Evolutionary conservation across 1,284 basidiomycete genomes (phyloP), one percentile per base, ranked within the genome.

Genomic region (Heterobasidion irregulare): DNA sequence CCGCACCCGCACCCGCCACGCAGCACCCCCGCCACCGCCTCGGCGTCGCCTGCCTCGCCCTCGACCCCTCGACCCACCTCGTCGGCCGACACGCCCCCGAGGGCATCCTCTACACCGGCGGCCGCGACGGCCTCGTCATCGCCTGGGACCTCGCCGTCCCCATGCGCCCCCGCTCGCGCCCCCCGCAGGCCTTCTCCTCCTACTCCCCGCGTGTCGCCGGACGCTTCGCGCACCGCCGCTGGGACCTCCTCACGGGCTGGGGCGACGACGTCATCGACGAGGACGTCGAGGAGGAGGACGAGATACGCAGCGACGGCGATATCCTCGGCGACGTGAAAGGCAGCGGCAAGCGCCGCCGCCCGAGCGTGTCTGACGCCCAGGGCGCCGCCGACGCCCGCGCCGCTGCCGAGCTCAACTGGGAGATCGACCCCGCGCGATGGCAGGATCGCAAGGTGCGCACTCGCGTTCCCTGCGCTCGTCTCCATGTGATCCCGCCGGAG

Each of bases 101-200:
- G 60, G 96, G 97, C 1, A 96, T 99, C 51, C 74, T 99, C 8
- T 98, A 98, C 68, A 89, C 93, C 1, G 95, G 89, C 33, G 95
- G 94, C 9, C 76, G 94, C 53, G 96, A 99, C 72, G 96, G 97
- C 0, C 78, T 96, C 38, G 78, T 98, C 41, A 88, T 93, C 47
- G 83, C 88, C 2, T 98, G 95, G 94, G 94, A 99, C 66, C 76
- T 98, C 12, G 83, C 79, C 7, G 72, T 97, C 10, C 76, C 83
- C 1, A 84, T 87, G 75, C 71, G 72, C 58, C 66, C 68, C 26
- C 62, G 66, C 64, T 8, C 75, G 77, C 8, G 53, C 59, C 47
- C 58, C 55, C 50, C 47, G 65, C 65, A 56, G 63, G 48, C 64
- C 65, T 65, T 61, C 60, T 63, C 1, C 2, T 26, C 26, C 26